Evolutionary conservation across 257 asterid genomes (phyloP).

Genomic region (Ilex asprella): DNA sequence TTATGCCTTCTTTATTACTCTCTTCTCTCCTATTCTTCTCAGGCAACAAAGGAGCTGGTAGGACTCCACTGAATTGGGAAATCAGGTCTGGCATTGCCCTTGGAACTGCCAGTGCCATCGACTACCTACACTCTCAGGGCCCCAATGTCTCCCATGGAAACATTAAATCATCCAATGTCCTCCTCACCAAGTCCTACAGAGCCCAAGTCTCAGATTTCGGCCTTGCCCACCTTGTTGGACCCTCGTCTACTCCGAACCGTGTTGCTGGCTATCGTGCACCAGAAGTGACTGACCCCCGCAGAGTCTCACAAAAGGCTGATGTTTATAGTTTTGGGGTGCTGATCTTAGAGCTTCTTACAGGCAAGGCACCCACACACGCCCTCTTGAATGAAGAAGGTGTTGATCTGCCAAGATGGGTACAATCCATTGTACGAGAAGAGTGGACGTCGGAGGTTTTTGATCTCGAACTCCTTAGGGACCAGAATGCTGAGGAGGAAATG

Average conservation of each 20-base stretch:
- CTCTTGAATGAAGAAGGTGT: slow-evolving; percentile 38
- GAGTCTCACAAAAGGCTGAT: slow-evolving; percentile 36
- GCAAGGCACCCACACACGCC: slow-evolving; percentile 26
- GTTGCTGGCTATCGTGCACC: slow-evolving; percentile 42
- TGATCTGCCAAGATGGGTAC: slow-evolving; percentile 48
- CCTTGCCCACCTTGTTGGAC: slow-evolving; percentile 30
- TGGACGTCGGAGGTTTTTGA: slow-evolving; percentile 42
- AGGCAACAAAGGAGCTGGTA: not conserved
- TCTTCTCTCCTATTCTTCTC: not conserved
- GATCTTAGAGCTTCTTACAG: no score
- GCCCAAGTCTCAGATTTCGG: slow-evolving; percentile 43
- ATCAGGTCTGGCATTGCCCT: slow-evolving; percentile 34
- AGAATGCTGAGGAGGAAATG: no score
- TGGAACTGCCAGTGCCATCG: slow-evolving; percentile 40
- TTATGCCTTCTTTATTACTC: not conserved
- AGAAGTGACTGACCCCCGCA: slow-evolving; percentile 34
- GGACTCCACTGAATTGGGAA: not conserved
- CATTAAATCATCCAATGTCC: slow-evolving; percentile 40
- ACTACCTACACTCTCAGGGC: slow-evolving; percentile 33
- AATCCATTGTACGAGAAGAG: slow-evolving; percentile 31
- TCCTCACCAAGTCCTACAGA: slow-evolving; percentile 27
- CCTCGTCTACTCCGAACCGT: slow-evolving; percentile 34
- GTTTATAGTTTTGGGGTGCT: no score
- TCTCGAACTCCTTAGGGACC: not conserved
- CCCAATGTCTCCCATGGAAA: slow-evolving; percentile 33